Percentiles rank a stretch among this genome's conserved stretches.
phyloP scores from a whole-genome alignment of 228 moss, liverwort and hornwort species.

The Sphagnum magellanicum region DNA sequence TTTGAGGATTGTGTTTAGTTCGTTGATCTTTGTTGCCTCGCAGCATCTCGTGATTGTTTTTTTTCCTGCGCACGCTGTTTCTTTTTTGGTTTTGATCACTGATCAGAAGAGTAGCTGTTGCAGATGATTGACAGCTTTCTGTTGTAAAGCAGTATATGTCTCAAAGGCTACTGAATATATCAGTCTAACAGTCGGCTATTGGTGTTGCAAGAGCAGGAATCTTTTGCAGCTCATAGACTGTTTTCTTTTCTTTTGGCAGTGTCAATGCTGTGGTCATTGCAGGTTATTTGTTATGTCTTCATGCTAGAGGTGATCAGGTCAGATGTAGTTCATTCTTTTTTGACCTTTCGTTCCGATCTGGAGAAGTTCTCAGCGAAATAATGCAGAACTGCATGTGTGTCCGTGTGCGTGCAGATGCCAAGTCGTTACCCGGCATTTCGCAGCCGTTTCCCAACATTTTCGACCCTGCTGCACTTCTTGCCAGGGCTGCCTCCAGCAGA shows the following conservation, averaged over 20 bases:
- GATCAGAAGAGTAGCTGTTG: not conserved
- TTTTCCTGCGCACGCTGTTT: not conserved
- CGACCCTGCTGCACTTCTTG: conserved; percentile 52
- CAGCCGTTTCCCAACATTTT: conserved; percentile 58
- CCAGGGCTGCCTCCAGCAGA: conserved; percentile 60
- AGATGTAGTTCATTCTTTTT: not conserved
- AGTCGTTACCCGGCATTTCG: conserved; percentile 34
- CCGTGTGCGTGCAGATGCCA: conserved; percentile 29
- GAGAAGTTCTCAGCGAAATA: not conserved
- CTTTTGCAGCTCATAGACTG: not conserved
- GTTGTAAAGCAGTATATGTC: not conserved
- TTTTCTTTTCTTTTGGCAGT: not conserved
- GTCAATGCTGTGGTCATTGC: not conserved
- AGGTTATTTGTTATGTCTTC: not conserved
- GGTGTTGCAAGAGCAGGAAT: no score
- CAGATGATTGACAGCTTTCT: not conserved
- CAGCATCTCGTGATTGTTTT: not conserved
- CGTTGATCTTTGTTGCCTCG: not conserved
- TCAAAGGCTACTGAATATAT: no score
- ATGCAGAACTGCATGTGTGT: not conserved
- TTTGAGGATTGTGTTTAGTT: not conserved
- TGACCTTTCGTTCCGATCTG: not conserved
- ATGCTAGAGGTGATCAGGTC: no score
- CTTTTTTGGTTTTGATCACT: not conserved
- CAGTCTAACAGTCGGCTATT: no score